Evolutionary conservation across 2,329 filamentous ascomycete genomes (phyloP), one percentile per base, ranked within the genome.

Genomic region (Monosporascus cannonballus): DNA sequence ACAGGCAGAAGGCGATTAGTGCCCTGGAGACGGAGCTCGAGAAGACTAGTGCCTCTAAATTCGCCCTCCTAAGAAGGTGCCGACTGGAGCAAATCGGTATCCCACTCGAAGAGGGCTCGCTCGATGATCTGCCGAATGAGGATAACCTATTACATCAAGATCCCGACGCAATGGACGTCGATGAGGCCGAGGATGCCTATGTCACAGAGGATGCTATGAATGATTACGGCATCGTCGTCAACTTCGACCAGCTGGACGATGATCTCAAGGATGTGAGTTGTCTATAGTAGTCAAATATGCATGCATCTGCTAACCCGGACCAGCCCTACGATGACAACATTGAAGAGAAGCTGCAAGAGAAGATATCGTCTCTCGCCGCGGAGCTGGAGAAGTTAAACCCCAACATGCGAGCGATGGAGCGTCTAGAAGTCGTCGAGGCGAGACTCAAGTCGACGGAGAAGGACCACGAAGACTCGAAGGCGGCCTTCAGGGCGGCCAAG

Each of bases 311-410:
- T 49, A 53, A 57, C 49, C 49, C 18, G 24, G 24, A 50, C 47
- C 56, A 92, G 84, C 81, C 85, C 55, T 79, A 85, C 50, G 85
- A 88, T 52, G 77, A 85, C 18, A 83, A 84, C 55, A 73, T 87
- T 24, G 93, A 96, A 64, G 83, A 89, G 46, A 79, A 80, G 53
- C 78, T 99, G 2, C 82, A 87, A 50, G 89, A 96, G 51, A 86
- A 85, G 63, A 90, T 99, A 58, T 77, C 80, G 20, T 79, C 80
- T 27, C 78, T 99, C 9, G 85, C 85, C 45, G 76, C 80, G 34
- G 89, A 96, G 61, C 82, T 99, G 20, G 91, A 96, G 67, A 96
- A 96, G 71, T 86, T 97, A 70, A 92, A 94, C 56, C 94, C 94
- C 25, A 97, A 99, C 70, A 95, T 96, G 84, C 90, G 93, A 62